Percentiles rank a stretch among this genome's conserved stretches.
phyloP scores from a whole-genome alignment of 148 eudicot genomes.

The Pouteria glomerata region DNA sequence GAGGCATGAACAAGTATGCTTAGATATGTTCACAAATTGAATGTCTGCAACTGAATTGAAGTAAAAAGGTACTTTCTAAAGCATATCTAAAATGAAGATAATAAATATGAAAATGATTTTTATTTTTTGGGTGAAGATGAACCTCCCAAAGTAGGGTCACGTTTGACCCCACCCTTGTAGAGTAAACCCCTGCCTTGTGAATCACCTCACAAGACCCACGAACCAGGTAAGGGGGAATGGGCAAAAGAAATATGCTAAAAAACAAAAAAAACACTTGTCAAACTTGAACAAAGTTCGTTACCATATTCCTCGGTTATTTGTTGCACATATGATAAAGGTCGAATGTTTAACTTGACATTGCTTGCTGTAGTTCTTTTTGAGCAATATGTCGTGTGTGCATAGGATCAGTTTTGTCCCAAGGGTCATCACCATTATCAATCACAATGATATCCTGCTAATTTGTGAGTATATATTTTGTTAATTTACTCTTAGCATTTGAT shows the following conservation, averaged over 20 bases:
- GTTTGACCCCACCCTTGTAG: no score
- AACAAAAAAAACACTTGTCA: not conserved
- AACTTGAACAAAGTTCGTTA: not conserved
- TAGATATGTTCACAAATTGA: not conserved
- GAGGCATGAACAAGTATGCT: not conserved
- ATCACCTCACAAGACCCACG: no score
- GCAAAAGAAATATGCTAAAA: not conserved
- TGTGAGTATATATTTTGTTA: not conserved
- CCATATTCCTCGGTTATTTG: not conserved
- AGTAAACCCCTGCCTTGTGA: no score
- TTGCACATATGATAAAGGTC: not conserved
- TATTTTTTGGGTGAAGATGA: no score
- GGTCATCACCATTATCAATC: not conserved
- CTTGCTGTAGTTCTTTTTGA: not conserved
- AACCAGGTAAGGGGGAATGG: not conserved
- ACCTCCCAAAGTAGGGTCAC: no score
- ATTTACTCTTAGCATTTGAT: not conserved
- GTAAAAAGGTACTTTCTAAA: not conserved
- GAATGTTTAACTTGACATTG: not conserved
- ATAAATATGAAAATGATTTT: no score
- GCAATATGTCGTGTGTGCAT: not conserved
- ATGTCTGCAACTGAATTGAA: slow-evolving; percentile 3
- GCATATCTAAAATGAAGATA: not conserved
- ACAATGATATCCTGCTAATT: not conserved
- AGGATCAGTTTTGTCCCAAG: not conserved